Conservation (phyloP, 1,139 yeast genomes). For the Nakaseomyces kungkrabaensis region DNA sequence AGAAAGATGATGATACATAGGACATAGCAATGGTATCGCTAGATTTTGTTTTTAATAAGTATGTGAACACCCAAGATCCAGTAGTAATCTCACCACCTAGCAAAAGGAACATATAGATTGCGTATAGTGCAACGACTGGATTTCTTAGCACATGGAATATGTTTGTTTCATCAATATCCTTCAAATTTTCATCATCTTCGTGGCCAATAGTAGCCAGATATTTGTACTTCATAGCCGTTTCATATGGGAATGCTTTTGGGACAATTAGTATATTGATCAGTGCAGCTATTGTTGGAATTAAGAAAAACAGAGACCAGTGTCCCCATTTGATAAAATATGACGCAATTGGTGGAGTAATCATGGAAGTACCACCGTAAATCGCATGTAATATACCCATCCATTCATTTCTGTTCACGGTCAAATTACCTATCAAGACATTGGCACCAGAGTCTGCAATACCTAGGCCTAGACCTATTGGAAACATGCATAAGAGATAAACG, state of each 20-base stretch:
- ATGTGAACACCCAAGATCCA: slow-evolving; percentile 61
- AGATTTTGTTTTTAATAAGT: slow-evolving; percentile 40
- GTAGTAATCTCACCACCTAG: slow-evolving; percentile 63
- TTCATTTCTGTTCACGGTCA: slow-evolving; percentile 47
- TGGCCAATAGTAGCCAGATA: slow-evolving; percentile 28
- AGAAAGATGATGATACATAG: slow-evolving; percentile 51
- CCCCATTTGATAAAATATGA: slow-evolving; percentile 34
- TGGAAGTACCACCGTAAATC: slow-evolving; percentile 58
- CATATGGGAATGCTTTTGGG: slow-evolving; percentile 37
- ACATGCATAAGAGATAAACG: slow-evolving; percentile 31
- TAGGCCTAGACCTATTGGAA: slow-evolving; percentile 46
- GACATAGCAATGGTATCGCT: slow-evolving; percentile 41
- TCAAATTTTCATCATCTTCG: slow-evolving; percentile 17
- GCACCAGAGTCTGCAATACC: slow-evolving; percentile 55
- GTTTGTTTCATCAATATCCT: slow-evolving; percentile 9
- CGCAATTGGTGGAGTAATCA: slow-evolving; percentile 52
- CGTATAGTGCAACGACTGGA: slow-evolving; percentile 39
- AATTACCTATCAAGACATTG: slow-evolving; percentile 49
- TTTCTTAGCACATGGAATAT: slow-evolving; percentile 28
- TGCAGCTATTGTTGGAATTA: slow-evolving; percentile 19
- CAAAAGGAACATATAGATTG: slow-evolving; percentile 46
- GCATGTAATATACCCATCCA: slow-evolving; percentile 60
- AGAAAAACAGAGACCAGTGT: slow-evolving; percentile 26
- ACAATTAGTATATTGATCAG: slow-evolving; percentile 15
- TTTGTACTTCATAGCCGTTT: slow-evolving; percentile 46